Conservation (phyloP, 2,329 filamentous ascomycete genomes). For the Rhynchosporium graminicola region DNA sequence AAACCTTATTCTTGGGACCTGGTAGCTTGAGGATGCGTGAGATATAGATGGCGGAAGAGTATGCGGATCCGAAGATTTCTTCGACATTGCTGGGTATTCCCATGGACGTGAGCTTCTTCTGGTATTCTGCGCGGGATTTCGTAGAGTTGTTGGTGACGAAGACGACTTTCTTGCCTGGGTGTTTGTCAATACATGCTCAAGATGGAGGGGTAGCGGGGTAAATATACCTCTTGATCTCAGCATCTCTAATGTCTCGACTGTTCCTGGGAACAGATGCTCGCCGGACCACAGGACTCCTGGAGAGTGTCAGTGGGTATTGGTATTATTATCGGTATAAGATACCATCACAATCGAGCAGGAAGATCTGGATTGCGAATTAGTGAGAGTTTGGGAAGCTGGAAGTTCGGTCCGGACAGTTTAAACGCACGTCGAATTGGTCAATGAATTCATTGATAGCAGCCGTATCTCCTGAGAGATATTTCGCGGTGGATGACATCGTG, state of each 20-base stretch:
- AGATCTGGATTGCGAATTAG: constrained; percentile 59
- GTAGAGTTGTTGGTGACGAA: constrained; percentile 99
- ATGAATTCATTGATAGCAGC: constrained; percentile 80
- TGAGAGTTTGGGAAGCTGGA: constrained; percentile 20
- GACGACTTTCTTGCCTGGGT: constrained; percentile 80
- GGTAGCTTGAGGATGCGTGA: constrained; percentile 83
- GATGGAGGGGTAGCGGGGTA: constrained; percentile 5
- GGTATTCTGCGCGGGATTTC: constrained; percentile 90
- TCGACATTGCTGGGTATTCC: constrained; percentile 79
- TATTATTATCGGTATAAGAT: constrained; percentile 38
- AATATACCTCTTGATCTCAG: constrained; percentile 71
- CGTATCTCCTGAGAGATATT: constrained; percentile 77
- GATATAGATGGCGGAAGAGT: constrained; percentile 95
- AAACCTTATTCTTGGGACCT: constrained; percentile 85
- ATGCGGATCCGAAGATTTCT: constrained; percentile 90
- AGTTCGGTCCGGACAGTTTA: constrained; percentile 34
- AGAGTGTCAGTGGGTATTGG: constrained; percentile 25
- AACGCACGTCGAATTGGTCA: constrained; percentile 84
- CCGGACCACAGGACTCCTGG: constrained; percentile 95
- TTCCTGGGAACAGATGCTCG: constrained; percentile 82
- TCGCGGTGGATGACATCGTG: constrained; percentile 42
- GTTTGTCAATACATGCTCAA: constrained; percentile 18
- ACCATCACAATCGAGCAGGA: constrained; percentile 98
- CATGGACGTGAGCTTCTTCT: constrained; percentile 81
- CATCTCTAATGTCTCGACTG: constrained; percentile 82